Percentiles rank a stretch among this genome's conserved stretches.
These are phyloP conservation scores for Alternaria arborescens DNA, from an alignment of 2,329 filamentous ascomycete genomes.

Conservation along the genomic window DNA sequence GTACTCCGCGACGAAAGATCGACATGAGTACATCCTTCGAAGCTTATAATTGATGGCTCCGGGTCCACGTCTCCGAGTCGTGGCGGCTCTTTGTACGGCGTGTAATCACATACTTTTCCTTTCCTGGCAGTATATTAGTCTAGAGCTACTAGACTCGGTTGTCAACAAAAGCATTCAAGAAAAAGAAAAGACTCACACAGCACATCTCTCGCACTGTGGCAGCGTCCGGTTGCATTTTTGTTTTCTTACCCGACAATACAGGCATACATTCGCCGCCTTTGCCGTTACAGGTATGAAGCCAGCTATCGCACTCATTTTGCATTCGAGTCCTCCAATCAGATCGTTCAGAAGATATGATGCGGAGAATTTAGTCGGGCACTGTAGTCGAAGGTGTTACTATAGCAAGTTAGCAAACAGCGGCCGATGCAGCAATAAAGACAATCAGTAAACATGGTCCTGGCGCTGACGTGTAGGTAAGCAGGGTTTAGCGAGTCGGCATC, in stretches of 20 bases:
- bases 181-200: no score
- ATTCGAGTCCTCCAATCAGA: neutral
- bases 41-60: neutral
- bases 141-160: no score
- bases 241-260: slow-evolving; percentile 24
- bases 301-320: slow-evolving; percentile 4
- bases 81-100: slow-evolving; percentile 14
- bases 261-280: slow-evolving; percentile 24
- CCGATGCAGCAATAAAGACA: slow-evolving; percentile 3
- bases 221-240: slow-evolving; percentile 22
- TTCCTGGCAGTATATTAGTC: slow-evolving; percentile 10
- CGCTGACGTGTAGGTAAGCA: neutral
- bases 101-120: slow-evolving; percentile 22
- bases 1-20: no score
- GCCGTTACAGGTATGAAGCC: slow-evolving; percentile 14
- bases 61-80: neutral
- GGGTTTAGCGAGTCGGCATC: neutral
- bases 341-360: neutral
- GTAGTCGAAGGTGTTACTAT: neutral
- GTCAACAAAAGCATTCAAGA: no score
- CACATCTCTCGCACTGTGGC: neutral
- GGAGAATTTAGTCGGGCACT: neutral
- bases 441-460: neutral
- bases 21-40: no score
- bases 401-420: neutral